Conservation (phyloP, 2,329 filamentous ascomycete species). For the Macrophomina pseudophaseolina region DNA sequence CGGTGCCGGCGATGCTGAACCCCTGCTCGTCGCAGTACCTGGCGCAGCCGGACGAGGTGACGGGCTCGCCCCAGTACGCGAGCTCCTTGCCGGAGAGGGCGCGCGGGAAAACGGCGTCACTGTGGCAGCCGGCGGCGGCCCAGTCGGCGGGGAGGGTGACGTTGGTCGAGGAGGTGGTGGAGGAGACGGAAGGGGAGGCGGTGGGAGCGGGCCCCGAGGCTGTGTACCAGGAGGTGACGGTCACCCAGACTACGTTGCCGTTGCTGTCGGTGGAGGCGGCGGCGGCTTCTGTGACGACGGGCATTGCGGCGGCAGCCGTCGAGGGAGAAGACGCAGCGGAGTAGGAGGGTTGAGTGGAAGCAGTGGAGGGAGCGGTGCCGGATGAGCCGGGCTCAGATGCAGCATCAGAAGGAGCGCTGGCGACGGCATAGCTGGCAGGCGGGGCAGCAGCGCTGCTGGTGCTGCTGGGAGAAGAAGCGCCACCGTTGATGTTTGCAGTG, state of each 20-base stretch:
- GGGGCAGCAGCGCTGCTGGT: not conserved
- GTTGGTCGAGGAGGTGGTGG: not conserved
- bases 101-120: slow-evolving; percentile 16
- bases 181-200: not conserved
- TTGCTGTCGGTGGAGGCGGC: not conserved
- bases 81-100: slow-evolving; percentile 19
- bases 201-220: slow-evolving; percentile 19
- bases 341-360: not conserved
- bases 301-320: slow-evolving; percentile 15
- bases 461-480: slow-evolving; percentile 30
- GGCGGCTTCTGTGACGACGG: slow-evolving; percentile 11
- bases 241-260: slow-evolving; percentile 11
- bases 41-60: slow-evolving; percentile 32
- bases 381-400: not conserved
- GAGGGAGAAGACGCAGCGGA: not conserved
- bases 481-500: slow-evolving; percentile 23
- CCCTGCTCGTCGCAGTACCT: slow-evolving; percentile 38
- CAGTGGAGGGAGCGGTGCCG: not conserved
- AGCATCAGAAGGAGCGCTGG: not conserved
- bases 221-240: slow-evolving; percentile 19
- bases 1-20: slow-evolving; percentile 39
- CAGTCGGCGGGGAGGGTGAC: slow-evolving; percentile 2
- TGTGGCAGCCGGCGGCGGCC: slow-evolving; percentile 21
- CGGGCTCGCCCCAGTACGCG: slow-evolving; percentile 19
- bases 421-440: slow-evolving; percentile 22